phyloP scores from a whole-genome alignment of 768 basidiomycete genomes.

The Coprinopsis cinerea region DNA sequence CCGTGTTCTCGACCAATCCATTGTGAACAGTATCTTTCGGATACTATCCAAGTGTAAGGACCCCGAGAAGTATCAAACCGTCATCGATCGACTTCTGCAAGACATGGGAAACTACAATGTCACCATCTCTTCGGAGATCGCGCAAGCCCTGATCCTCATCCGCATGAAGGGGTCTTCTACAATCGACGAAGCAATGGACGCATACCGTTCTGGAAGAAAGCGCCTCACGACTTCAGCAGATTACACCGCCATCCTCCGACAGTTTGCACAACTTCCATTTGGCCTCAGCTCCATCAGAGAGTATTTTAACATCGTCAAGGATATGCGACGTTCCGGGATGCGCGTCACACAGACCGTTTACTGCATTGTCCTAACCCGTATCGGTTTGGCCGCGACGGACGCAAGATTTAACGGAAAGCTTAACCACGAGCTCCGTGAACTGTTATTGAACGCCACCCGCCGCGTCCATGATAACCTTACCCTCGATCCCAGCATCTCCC shows the following conservation, averaged over 20 bases:
- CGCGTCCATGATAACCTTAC: constrained; percentile 71
- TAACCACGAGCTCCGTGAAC: constrained; percentile 17
- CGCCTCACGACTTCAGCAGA: constrained; percentile 52
- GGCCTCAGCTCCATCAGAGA: constrained; percentile 35
- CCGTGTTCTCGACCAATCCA: constrained; percentile 38
- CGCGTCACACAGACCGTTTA: constrained; percentile 56
- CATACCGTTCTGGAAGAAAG: constrained; percentile 44
- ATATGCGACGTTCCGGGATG: constrained; percentile 69
- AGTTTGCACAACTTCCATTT: constrained; percentile 56
- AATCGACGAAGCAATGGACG: constrained; percentile 54
- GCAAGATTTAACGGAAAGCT: constrained; percentile 16
- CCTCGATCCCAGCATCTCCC: constrained; percentile 71
- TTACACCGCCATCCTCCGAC: constrained; percentile 57
- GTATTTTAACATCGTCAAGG: constrained; percentile 72
- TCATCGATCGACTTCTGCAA: constrained; percentile 46
- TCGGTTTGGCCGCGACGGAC: constrained; percentile 40
- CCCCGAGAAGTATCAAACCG: constrained; percentile 22
- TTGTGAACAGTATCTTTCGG: constrained; percentile 51
- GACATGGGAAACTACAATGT: constrained; percentile 60
- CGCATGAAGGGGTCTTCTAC: constrained; percentile 58
- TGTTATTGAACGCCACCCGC: constrained; percentile 46
- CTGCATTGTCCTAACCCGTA: constrained; percentile 56
- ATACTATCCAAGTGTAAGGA: constrained; percentile 45
- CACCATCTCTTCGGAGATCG: constrained; percentile 35
- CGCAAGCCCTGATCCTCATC: constrained; percentile 52